Percentiles rank a stretch among this genome's conserved stretches.
phyloP scores from a whole-genome alignment of 805 yeast genomes.

The Zygoascus bituminiphila region DNA sequence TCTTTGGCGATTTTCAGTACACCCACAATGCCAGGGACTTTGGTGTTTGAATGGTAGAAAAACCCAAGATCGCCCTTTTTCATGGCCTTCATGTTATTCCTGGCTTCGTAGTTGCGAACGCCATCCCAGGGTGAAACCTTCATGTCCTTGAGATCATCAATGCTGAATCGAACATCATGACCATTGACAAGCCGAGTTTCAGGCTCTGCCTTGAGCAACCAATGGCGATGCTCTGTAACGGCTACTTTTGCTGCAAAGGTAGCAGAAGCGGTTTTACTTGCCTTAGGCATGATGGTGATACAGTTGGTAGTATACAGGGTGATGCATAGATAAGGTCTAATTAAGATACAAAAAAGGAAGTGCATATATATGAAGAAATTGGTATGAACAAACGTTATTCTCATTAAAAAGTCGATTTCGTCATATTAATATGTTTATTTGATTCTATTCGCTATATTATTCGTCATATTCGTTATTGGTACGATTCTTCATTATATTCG shows the following conservation, averaged over 20 bases:
- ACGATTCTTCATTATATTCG: too few relatives aligned
- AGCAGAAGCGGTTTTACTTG: neutral
- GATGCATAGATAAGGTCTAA: neutral
- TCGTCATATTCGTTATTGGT: too few relatives aligned
- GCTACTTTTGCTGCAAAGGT: neutral
- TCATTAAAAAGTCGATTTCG: neutral
- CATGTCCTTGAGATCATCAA: constrained; percentile 35
- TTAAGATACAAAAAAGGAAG: too few relatives aligned
- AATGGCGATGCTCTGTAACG: constrained; percentile 23
- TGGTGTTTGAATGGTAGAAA: constrained; percentile 51
- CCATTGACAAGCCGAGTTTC: constrained; percentile 41
- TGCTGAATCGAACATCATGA: constrained; percentile 41
- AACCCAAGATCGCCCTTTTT: constrained; percentile 38
- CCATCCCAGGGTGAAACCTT: constrained; percentile 49
- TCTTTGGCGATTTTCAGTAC: constrained; percentile 26
- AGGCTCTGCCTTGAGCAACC: constrained; percentile 55
- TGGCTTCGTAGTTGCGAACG: constrained; percentile 50
- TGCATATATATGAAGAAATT: too few relatives aligned
- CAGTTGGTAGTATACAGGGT: too few relatives aligned
- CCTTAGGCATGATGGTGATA: constrained; percentile 1
- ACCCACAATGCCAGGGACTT: constrained; percentile 49
- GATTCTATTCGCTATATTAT: too few relatives aligned
- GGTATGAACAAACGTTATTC: too few relatives aligned
- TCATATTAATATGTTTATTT: neutral
- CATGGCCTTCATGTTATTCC: constrained; percentile 44